phyloP scores from a whole-genome alignment of 257 asterid genomes.

The Vinca minor region DNA sequence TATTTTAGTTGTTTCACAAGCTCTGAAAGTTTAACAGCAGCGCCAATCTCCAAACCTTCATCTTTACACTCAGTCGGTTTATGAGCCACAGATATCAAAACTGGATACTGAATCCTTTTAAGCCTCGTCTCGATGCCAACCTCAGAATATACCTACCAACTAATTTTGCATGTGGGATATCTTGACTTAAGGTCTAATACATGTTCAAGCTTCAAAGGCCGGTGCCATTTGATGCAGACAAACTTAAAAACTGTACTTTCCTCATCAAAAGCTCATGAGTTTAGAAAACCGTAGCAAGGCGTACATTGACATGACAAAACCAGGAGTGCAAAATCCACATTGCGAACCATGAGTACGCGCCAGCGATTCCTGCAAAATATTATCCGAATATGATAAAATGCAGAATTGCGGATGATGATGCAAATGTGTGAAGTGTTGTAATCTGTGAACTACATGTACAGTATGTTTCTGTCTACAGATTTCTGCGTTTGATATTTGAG shows the following conservation, averaged over 20 bases:
- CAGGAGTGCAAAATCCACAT: too few species aligned
- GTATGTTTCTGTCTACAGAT: too few species aligned
- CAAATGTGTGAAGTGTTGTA: too few species aligned
- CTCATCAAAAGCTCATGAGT: too few species aligned
- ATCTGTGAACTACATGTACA: too few species aligned
- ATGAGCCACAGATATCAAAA: constrained; percentile 54
- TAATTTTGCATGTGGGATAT: constrained; percentile 59
- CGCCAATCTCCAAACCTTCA: constrained; percentile 84
- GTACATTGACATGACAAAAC: too few species aligned
- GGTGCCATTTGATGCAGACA: too few species aligned
- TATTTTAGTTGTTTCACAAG: constrained; percentile 43
- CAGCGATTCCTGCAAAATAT: constrained; percentile 61
- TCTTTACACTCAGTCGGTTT: constrained; percentile 46
- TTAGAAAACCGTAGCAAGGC: too few species aligned
- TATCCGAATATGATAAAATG: constrained; percentile 10
- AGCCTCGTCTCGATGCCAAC: constrained; percentile 87
- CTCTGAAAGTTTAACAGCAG: constrained; percentile 79
- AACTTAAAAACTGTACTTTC: too few species aligned
- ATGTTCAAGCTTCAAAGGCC: constrained; percentile 52
- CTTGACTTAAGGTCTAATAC: constrained; percentile 54
- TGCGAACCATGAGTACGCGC: constrained; percentile 84
- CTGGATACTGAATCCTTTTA: constrained; percentile 61
- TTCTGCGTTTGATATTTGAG: too few species aligned
- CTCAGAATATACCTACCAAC: constrained; percentile 86
- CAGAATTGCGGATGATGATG: too few species aligned